phyloP scores from a whole-genome alignment of 208 protist species.

The Paratrypanosoma confusum region DNA sequence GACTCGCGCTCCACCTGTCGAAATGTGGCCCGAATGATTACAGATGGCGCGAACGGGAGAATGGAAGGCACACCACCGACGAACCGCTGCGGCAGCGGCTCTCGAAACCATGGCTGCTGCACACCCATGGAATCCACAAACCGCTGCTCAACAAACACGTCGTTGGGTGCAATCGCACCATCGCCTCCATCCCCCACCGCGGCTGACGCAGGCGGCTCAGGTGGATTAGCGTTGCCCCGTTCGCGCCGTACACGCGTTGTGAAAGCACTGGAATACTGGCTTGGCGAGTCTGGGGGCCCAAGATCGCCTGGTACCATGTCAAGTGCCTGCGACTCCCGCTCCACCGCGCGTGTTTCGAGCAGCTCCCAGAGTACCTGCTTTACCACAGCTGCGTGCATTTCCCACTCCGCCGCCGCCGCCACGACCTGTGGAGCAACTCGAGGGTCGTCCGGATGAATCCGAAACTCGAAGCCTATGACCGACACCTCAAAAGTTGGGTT shows the following conservation, averaged over 20 bases:
- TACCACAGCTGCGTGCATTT: conserved; percentile 60
- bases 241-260: conserved; percentile 7
- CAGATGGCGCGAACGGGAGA: conserved; percentile 69
- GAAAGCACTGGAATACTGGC: conserved; percentile 61
- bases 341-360: conserved; percentile 74
- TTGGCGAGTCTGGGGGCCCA: conserved; percentile 45
- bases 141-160: conserved; percentile 43
- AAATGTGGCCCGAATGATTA: conserved; percentile 57
- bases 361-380: conserved; percentile 79
- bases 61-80: conserved; percentile 37
- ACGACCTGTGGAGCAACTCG: conserved; percentile 66
- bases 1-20: conserved; percentile 25
- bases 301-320: conserved; percentile 54
- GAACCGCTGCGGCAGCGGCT: conserved; percentile 51
- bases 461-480: conserved; percentile 78
- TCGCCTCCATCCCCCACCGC: neutral
- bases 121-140: conserved; percentile 35
- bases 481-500: conserved; percentile 62
- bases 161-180: neutral
- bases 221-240: neutral
- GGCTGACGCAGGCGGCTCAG: neutral
- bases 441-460: conserved; percentile 79
- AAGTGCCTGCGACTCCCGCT: conserved; percentile 56
- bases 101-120: conserved; percentile 68
- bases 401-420: conserved; percentile 54